Conservation (phyloP, 306 rosid species). For the barrel medic (Medicago truncatula) region MtrunA17r5.0-ANR NC_053048.1:9028501-9029000, state of each 20-base stretch:
- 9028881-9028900: constrained; percentile 4
- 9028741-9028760: constrained; percentile 21
- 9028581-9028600: not conserved
- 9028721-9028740: constrained; percentile 26
- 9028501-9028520: not conserved
- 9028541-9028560: not conserved
- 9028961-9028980: not conserved
- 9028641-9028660: not conserved
- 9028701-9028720: not conserved
- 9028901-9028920: constrained; percentile 3
- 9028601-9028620: constrained; percentile 5
- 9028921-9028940: not conserved
- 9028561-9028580: not conserved
- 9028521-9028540: not conserved
- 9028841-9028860: constrained; percentile 28
- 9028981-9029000: constrained; percentile 8
- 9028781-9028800: not conserved
- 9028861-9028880: not conserved
- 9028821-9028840: constrained; percentile 13
- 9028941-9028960: constrained; percentile 9
- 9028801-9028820: not conserved
- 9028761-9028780: constrained; percentile 1
- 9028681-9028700: not conserved
- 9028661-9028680: constrained; percentile 1
- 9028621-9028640: not conserved